Evolutionary conservation across 2,329 filamentous ascomycete genomes (phyloP), one percentile per base, ranked within the genome.

Genomic region (Mycocentrospora acerina): DNA sequence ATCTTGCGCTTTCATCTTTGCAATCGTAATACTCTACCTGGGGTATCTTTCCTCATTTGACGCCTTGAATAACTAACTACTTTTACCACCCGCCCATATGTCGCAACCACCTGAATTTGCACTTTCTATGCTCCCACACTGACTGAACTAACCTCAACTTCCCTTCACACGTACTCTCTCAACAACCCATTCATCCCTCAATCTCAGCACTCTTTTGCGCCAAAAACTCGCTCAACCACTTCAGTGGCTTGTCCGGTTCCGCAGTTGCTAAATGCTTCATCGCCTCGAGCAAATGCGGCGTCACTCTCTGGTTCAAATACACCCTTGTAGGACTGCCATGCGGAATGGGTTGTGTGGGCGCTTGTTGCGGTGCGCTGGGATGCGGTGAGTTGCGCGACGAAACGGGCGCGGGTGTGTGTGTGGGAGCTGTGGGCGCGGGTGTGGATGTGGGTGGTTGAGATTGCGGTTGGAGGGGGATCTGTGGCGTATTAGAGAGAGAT

Each of bases 181-280:
- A 26, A 22, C 16, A 12, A 9, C 17, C 18, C 40, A 35, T 35
- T 48, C 45, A 46, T 7, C 72, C 71, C 48, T 77, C 74, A 19
- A 75, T 57, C 58, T 76, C 73, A 31, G 57, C 63, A 55, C 74
- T 76, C 53, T 70, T 70, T 47, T 69, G 59, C 37, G 64, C 67
- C 47, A 77, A 49, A 53, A 71, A 77, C 34, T 76, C 71, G 13
- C 69, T 66, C 38, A 77, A 53, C 65, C 69, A 76, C 48, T 70
- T 66, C 40, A 77, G 46, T 40, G 74, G 74, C 55, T 76, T 76
- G 46, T 76, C 73, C 1, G 74, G 74, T 67, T 76, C 72, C 35
- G 69, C 59, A n/a, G 69, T 67, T 13, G 69, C 73, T 31, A 76
- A 44, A 56, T 72, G 69, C 61, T 76, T 77, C 72, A 76, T 75